Evolutionary conservation across 1,139 yeast species (phyloP).

Genomic region (Blastobotrys aristatus): DNA sequence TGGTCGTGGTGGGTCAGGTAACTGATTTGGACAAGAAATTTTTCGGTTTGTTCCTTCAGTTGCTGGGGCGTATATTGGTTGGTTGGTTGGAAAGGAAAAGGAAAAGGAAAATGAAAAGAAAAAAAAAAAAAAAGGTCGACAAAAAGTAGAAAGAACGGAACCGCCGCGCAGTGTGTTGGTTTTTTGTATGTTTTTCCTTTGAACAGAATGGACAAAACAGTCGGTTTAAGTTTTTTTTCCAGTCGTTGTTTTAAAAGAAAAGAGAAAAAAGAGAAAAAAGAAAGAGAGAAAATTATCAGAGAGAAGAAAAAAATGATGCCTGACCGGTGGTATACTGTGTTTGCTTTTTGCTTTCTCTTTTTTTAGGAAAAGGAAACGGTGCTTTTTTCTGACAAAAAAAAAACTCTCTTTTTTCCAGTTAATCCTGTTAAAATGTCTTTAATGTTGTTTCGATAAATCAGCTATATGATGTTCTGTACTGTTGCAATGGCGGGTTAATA

Average conservation of each 20-base stretch:
- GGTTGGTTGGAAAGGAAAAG: too few species aligned
- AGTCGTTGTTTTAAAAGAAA: neutral
- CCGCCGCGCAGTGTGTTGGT: too few species aligned
- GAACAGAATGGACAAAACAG: neutral
- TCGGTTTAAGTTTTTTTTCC: constrained; percentile 2
- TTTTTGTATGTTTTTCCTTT: too few species aligned
- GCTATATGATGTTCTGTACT: too few species aligned
- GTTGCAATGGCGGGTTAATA: too few species aligned
- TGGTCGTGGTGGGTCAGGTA: too few species aligned
- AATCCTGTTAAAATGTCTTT: neutral
- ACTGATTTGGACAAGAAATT: too few species aligned
- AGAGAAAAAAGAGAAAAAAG: neutral
- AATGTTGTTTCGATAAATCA: neutral
- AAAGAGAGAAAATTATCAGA: neutral
- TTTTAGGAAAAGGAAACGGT: neutral
- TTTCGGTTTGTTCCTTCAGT: neutral
- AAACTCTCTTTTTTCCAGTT: neutral
- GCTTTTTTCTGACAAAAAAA: neutral
- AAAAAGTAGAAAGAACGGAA: constrained; percentile 2
- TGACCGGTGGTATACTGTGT: neutral
- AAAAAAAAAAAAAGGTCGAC: constrained; percentile 1
- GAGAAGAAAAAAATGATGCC: constrained; percentile 6
- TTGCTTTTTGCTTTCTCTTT: too few species aligned
- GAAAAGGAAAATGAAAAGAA: too few species aligned
- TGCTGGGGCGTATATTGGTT: too few species aligned